Conservation (phyloP, 1,139 yeast species). For the Kurtzmaniella quercitrusa region DNA sequence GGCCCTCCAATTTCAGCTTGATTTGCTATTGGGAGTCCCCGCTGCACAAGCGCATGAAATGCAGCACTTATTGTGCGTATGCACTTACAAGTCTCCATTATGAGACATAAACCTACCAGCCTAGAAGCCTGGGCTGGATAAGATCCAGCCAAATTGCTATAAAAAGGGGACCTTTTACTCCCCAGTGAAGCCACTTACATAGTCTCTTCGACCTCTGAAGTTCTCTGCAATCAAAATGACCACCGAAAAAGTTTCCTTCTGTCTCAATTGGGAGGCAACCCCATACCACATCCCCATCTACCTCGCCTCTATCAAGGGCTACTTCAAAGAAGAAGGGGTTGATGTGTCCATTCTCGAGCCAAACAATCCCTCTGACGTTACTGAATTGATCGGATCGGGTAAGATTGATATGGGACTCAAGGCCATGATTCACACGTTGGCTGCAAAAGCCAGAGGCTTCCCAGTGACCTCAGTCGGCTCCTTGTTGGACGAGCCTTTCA, state of each 20-base stretch:
- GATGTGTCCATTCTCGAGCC: conserved; percentile 54
- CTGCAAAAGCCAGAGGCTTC: conserved; percentile 56
- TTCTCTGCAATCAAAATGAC: conserved; percentile 4
- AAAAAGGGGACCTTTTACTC: neutral
- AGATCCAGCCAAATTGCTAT: neutral
- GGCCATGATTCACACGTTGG: conserved; percentile 59
- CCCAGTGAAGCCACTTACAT: too few relatives aligned
- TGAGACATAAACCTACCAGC: conserved; percentile 1
- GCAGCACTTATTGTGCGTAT: neutral
- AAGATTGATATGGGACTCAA: conserved; percentile 57
- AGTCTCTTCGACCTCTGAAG: neutral
- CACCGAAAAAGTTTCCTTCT: conserved; percentile 47
- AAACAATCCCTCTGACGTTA: conserved; percentile 55
- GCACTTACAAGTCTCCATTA: neutral
- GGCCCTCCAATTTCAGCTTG: too few relatives aligned
- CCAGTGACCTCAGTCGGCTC: conserved; percentile 57
- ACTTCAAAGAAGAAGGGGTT: conserved; percentile 46
- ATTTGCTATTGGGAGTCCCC: neutral
- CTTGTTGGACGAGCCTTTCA: conserved; percentile 54
- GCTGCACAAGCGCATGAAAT: neutral
- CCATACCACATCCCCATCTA: conserved; percentile 55
- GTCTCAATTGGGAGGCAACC: conserved; percentile 54
- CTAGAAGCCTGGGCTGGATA: too few relatives aligned
- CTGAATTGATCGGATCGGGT: conserved; percentile 54
- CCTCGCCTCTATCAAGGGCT: conserved; percentile 49